Percentiles rank a stretch among this genome's conserved stretches.
Evolutionary conservation across 2,329 filamentous ascomycete genomes (phyloP).

Genomic region (Colletotrichum nymphaeae): DNA sequence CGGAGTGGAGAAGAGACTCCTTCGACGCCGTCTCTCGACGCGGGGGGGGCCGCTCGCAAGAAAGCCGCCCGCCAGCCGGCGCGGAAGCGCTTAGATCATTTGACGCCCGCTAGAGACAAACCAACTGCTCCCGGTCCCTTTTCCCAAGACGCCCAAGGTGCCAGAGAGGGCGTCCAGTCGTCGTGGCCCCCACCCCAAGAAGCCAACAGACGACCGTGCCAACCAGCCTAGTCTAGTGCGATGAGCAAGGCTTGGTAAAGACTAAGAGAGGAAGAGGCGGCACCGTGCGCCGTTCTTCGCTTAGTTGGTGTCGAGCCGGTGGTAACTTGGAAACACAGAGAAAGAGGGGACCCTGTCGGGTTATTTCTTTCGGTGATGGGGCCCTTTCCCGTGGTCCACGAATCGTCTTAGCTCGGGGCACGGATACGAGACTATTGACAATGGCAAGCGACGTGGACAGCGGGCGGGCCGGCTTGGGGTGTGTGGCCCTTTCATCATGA

Average conservation of each 20-base stretch:
- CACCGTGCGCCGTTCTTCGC: not conserved
- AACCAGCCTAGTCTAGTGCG: not conserved
- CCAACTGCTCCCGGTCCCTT: not conserved
- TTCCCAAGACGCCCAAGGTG: not conserved
- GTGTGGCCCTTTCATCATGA: not conserved
- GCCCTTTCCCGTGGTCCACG: slow-evolving; percentile 1
- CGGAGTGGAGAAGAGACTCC: not conserved
- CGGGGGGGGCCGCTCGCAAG: not conserved
- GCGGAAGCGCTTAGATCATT: slow-evolving; percentile 1
- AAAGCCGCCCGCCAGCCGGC: not conserved
- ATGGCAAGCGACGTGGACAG: not conserved
- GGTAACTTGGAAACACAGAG: not conserved
- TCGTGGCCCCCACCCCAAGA: not conserved
- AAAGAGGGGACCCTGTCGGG: slow-evolving; percentile 14
- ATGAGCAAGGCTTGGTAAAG: not conserved
- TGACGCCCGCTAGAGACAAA: not conserved
- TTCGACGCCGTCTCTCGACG: not conserved
- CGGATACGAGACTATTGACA: slow-evolving; percentile 25
- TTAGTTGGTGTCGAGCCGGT: not conserved
- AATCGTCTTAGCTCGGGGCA: not conserved
- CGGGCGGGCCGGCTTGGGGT: not conserved
- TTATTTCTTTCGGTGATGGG: not conserved
- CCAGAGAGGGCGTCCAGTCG: not conserved
- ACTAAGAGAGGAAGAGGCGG: not conserved
- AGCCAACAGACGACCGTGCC: not conserved